These are phyloP conservation scores for Colletotrichum viniferum DNA, from an alignment of 2,329 filamentous ascomycete genomes.

Conservation along the genomic window DNA sequence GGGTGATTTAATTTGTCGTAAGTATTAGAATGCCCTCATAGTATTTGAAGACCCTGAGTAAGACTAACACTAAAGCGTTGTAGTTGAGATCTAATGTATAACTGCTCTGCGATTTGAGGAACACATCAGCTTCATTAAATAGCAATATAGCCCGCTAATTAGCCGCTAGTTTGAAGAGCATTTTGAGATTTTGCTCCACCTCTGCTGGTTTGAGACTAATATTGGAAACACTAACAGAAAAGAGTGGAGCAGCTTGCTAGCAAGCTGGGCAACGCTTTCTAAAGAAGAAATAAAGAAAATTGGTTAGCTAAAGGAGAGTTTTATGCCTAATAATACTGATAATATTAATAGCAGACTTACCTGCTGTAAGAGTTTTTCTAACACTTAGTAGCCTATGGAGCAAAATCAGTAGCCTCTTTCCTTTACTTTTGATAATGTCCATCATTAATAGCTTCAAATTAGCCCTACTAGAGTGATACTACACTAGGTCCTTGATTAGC, in stretches of 20 bases:
- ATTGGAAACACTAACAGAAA: slow-evolving; percentile 66
- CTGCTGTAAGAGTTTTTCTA: slow-evolving; percentile 56
- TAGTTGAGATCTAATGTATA: slow-evolving; percentile 83
- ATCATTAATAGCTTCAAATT: not conserved
- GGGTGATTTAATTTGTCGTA: slow-evolving; percentile 38
- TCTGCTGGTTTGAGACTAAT: slow-evolving; percentile 68
- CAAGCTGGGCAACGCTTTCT: slow-evolving; percentile 55
- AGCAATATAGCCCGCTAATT: slow-evolving; percentile 83
- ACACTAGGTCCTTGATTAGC: not conserved
- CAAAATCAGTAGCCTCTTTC: slow-evolving; percentile 49
- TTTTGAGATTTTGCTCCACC: slow-evolving; percentile 64
- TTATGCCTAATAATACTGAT: slow-evolving; percentile 32
- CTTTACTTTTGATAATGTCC: slow-evolving; percentile 2
- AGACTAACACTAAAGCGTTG: slow-evolving; percentile 64
- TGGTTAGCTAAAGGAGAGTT: slow-evolving; percentile 53
- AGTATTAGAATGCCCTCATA: slow-evolving; percentile 40
- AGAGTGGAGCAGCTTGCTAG: slow-evolving; percentile 52
- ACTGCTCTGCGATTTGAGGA: slow-evolving; percentile 81
- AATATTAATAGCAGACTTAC: slow-evolving; percentile 36
- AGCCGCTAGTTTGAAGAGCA: slow-evolving; percentile 61
- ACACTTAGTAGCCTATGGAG: slow-evolving; percentile 52
- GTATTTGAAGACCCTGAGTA: slow-evolving; percentile 39
- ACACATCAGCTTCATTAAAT: slow-evolving; percentile 74
- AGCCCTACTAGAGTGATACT: not conserved
- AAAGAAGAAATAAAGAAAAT: slow-evolving; percentile 41